Evolutionary conservation across 805 yeast species (phyloP), one percentile per base, ranked within the genome.

Genomic region (Ogataea kodamae): DNA sequence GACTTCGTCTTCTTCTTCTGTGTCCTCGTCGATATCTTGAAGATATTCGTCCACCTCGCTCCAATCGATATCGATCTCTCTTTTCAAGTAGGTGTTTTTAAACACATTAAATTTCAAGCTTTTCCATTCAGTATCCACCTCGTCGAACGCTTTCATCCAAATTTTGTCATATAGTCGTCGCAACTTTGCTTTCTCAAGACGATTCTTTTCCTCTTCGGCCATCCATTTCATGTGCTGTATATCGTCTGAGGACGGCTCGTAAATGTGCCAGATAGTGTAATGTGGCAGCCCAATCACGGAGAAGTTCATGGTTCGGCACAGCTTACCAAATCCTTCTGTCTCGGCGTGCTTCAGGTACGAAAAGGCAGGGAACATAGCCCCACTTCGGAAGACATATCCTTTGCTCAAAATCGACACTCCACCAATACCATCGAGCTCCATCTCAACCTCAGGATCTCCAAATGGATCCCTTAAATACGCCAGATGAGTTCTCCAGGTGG

Each of bases 401-500:
- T 82, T 85, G 34, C 90, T 72, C 50, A 89, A 68, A 46, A 89
- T 88, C 0, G 96, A 86, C 26, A 89, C 97, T 49, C 97, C 97
- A 14, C 97, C 97, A 50, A 89, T 86, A 30, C 97, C 97, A 59
- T 89, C 97, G 42, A 89, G 67, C 43, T 85, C 95, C 82, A 88
- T 81, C 50, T 86, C 95, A 33, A 80, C 92, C 54, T 84, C 89
- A 6, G 89, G 88, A 60, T 87, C 92, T 16, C 97, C 97, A 52
- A 81, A 76, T 2, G 95, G 94, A 51, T 88, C 96, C 48, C 97
- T 71, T 56, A 89, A 70, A 55, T 89, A 89, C 0, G 96, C 97
- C 47, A 89, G 68, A 61, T 89, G 97, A 2, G 96, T 90, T 62
- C 97, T 74, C 96, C 97, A 89, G 3, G 97, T 89, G 25, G 95